These are phyloP conservation scores for Digitaria exilis DNA, from an alignment of 202 grass and related monocot species.

Conservation along the genomic window DNA sequence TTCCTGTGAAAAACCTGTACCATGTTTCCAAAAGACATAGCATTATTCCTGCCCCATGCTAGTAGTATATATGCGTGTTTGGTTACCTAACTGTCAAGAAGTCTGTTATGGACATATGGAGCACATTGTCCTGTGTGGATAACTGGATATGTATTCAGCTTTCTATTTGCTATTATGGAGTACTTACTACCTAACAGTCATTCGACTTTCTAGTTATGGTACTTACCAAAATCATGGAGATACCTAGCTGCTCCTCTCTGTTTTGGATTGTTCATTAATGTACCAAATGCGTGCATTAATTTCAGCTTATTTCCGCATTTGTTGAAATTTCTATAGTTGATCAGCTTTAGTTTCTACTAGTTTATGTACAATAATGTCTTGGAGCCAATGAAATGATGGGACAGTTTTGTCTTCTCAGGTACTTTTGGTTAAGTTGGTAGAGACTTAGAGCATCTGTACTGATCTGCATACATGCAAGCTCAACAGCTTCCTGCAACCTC, in stretches of 20 bases:
- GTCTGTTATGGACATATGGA: not conserved
- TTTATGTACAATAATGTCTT: not conserved
- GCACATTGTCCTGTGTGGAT: not conserved
- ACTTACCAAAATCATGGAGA: not conserved
- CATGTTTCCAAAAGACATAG: not conserved
- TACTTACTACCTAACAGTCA: not conserved
- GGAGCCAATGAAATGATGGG: not conserved
- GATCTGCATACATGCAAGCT: not conserved
- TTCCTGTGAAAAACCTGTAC: not conserved
- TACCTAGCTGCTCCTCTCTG: not conserved
- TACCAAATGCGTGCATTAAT: not conserved
- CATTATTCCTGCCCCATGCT: slow-evolving; percentile 13
- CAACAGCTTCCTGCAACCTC: not conserved
- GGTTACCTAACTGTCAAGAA: not conserved
- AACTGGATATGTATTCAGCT: not conserved
- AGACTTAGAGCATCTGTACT: not conserved
- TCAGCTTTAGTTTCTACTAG: slow-evolving; percentile 2
- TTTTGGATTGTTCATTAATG: not conserved
- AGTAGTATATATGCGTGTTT: not conserved
- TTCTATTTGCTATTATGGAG: not conserved
- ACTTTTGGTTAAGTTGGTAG: not conserved
- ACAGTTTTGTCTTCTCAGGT: not conserved
- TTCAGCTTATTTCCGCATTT: not conserved
- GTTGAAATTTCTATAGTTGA: slow-evolving; percentile 24
- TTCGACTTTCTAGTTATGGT: not conserved